These are phyloP conservation scores for Glycyrrhiza uralensis DNA, from an alignment of 306 rosid genomes.

Conservation along the genomic window DNA sequence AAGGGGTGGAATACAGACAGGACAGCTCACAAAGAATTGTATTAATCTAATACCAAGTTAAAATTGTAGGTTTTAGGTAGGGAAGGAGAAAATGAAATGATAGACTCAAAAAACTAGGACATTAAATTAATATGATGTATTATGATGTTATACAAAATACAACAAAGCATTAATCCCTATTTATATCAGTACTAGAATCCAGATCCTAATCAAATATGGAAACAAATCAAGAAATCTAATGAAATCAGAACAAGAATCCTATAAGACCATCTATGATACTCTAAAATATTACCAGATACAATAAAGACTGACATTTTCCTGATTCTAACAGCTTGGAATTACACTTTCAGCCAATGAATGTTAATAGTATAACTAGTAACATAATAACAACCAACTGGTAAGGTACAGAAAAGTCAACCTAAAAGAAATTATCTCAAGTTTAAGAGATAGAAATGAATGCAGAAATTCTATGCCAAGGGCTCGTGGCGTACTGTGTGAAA, in stretches of 20 bases:
- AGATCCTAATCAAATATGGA: not conserved
- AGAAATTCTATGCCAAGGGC: not conserved
- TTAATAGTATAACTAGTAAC: not conserved
- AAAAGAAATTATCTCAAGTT: not conserved
- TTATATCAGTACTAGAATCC: not conserved
- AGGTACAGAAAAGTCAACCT: not conserved
- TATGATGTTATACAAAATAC: not conserved
- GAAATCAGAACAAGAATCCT: not conserved
- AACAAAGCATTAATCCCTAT: too few species aligned
- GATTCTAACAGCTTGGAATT: not conserved
- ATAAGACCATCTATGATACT: not conserved
- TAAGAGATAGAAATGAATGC: not conserved
- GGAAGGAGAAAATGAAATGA: not conserved
- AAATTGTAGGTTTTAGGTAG: not conserved
- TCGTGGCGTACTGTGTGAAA: not conserved
- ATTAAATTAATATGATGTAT: not conserved
- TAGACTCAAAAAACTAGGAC: not conserved
- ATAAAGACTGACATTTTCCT: not conserved
- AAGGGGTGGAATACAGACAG: not conserved
- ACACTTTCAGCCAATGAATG: slow-evolving; percentile 1
- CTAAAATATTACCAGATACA: too few species aligned
- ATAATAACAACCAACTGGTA: slow-evolving; percentile 10
- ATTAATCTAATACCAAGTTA: not conserved
- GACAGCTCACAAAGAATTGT: not conserved
- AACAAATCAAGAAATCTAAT: not conserved